Conservation (phyloP, 164 flowering plant genomes). For the Malania oleifera region DNA sequence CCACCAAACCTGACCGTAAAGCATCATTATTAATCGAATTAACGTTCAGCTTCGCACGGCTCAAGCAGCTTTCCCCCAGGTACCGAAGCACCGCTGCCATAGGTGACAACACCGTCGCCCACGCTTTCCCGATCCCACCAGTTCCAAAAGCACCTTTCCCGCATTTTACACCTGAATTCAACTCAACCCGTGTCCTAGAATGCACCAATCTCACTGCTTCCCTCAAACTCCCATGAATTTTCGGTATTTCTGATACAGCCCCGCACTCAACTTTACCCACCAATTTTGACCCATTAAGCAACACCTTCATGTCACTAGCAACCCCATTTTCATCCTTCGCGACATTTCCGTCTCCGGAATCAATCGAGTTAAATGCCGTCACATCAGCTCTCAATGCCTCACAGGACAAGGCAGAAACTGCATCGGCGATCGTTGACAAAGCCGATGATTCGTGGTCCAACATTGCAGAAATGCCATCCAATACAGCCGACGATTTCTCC, state of each 20-base stretch:
- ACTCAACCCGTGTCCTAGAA: constrained; percentile 35
- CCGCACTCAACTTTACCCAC: constrained; percentile 32
- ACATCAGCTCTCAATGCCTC: constrained; percentile 60
- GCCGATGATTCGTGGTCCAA: constrained; percentile 40
- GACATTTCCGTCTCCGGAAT: constrained; percentile 65
- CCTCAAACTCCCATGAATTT: constrained; percentile 60
- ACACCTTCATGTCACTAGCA: constrained; percentile 65
- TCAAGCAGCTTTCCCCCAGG: constrained; percentile 49
- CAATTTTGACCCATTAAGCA: constrained; percentile 70
- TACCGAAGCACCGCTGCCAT: constrained; percentile 29
- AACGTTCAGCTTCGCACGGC: constrained; percentile 32
- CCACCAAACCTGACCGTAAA: constrained; percentile 22
- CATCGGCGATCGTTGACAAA: constrained; percentile 38
- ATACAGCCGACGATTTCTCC: constrained; percentile 22
- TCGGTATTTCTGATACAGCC: constrained; percentile 42
- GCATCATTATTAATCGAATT: constrained; percentile 22
- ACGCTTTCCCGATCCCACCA: constrained; percentile 28
- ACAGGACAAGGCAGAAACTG: constrained; percentile 64
- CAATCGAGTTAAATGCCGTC: constrained; percentile 35
- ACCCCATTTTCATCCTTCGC: constrained; percentile 65
- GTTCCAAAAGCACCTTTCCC: constrained; percentile 12
- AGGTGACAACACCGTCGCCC: constrained; percentile 23
- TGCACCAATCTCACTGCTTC: constrained; percentile 46
- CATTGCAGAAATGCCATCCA: constrained; percentile 50
- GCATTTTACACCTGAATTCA: constrained; percentile 41